Conservation (phyloP, 2,329 filamentous ascomycete genomes). For the Pseudogymnoascus sp. region DNA sequence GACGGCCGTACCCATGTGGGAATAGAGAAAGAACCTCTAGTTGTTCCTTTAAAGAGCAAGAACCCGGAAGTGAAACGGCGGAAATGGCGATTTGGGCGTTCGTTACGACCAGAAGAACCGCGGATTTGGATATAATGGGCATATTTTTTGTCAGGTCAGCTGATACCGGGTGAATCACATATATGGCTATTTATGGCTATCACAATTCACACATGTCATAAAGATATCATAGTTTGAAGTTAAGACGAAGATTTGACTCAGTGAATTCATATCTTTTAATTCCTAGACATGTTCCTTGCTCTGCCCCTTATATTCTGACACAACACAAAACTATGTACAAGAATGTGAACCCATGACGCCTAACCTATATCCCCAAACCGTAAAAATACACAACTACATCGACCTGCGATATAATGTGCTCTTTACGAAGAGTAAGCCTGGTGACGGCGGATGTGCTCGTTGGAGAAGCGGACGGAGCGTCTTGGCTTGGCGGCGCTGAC, state of each 20-base stretch:
- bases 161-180: background rate
- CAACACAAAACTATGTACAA: slow-evolving; percentile 4
- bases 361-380: background rate
- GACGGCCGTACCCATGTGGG: slow-evolving; percentile 44
- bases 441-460: slow-evolving; percentile 23
- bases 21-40: slow-evolving; percentile 42
- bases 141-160: background rate
- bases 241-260: too few species aligned
- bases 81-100: background rate
- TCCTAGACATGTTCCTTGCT: background rate
- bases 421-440: background rate
- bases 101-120: slow-evolving; percentile 13
- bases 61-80: slow-evolving; percentile 18
- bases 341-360: slow-evolving; percentile 6
- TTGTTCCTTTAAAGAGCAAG: slow-evolving; percentile 27
- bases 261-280: slow-evolving; percentile 7
- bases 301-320: slow-evolving; percentile 3
- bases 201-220: too few species aligned
- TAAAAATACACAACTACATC: slow-evolving; percentile 6
- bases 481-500: slow-evolving; percentile 21
- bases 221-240: too few species aligned
- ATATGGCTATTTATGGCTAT: too few species aligned
- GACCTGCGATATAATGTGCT: slow-evolving; percentile 2
- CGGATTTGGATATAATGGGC: slow-evolving; percentile 17
- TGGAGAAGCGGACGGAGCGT: slow-evolving; percentile 23